Base-by-base conservation (phyloP, 2,329 filamentous ascomycete species). In the Venturia effusa region DNA sequence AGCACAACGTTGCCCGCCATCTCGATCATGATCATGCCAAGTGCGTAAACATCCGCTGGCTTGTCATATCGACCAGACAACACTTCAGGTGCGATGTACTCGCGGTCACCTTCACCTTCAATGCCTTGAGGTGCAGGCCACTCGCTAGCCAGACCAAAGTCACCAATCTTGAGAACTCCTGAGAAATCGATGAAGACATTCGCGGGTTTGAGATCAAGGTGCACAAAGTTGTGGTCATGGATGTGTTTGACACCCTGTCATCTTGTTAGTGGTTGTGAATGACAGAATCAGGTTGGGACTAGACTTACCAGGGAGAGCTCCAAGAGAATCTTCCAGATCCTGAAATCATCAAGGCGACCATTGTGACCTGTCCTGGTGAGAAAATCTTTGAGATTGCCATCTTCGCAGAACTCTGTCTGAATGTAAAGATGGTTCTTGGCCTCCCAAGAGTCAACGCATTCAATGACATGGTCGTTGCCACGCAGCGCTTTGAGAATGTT, bases 311-410 rank as follows among this genome's bases (percentile, higher is more conserved):
- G 79, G 70, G 87, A 84, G 65, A 96, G 77, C 74, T 99, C 94
- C 51, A 96, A 83, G 69, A 97, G 79, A 65, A 97, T 93, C 79
- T 99, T 99, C 91, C 94, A 99, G 74, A 97, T 97, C 66, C 94
- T 85, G 77, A 99, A 99, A 74, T 97, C 94, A 75, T 99, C 94
- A 68, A 99, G 78, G 69, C 93, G 85, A 59, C 91, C 92, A 72
- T 89, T 91, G 66, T 88, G 83, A 30, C 94, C 94, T 66, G 91
- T 85, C 65, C 88, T 84, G n/a, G 85, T 83, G 37, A 99, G 81
- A 72, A 97, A 99, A 19, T 86, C 83, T 72, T 95, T 89, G 54
- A 99, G 79, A 66, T 90, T 96, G 19, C 94, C 94, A 73, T 96
- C 91, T 73, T 97, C 92, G 71, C 94, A 99, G 73, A 88, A 97